phyloP scores from a whole-genome alignment of 2,329 filamentous ascomycete species.

The Macrophomina phaseolina region DNA sequence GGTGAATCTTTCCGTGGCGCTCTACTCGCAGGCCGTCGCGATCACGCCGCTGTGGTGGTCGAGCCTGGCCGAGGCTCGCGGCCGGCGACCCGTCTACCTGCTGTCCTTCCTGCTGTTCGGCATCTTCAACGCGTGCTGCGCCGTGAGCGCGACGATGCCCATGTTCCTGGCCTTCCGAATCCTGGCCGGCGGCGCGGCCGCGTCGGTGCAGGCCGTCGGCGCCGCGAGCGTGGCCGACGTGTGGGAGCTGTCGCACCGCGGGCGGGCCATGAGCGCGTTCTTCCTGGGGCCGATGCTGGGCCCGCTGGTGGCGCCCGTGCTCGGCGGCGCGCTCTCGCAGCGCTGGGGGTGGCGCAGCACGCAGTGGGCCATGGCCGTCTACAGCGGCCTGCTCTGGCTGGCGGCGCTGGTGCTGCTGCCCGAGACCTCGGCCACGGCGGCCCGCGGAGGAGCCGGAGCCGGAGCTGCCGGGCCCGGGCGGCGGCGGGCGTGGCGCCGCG shows the following conservation, averaged over 20 bases:
- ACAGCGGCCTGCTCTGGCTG: constrained; percentile 40
- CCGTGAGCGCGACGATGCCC: constrained; percentile 42
- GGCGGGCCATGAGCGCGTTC: constrained; percentile 46
- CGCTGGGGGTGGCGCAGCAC: constrained; percentile 46
- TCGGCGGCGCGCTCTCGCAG: constrained; percentile 43
- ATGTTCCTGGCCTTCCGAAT: constrained; percentile 46
- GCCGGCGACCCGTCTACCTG: constrained; percentile 45
- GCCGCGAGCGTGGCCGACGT: constrained; percentile 47
- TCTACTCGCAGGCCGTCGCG: constrained; percentile 50
- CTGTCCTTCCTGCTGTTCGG: constrained; percentile 42
- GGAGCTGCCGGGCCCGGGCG: constrained; percentile 27
- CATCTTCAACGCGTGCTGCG: constrained; percentile 41
- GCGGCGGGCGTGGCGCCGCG: constrained; percentile 41
- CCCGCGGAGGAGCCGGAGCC: constrained; percentile 5
- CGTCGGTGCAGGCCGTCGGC: constrained; percentile 46
- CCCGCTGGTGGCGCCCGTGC: constrained; percentile 45
- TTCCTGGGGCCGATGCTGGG: constrained; percentile 48
- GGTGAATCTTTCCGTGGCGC: constrained; percentile 34
- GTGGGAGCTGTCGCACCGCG: constrained; percentile 45
- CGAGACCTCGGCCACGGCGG: constrained; percentile 35
- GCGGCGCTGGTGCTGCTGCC: constrained; percentile 43
- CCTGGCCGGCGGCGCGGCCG: constrained; percentile 44
- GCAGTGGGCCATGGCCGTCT: constrained; percentile 47
- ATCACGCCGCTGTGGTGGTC: constrained; percentile 51
- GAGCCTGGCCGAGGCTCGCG: constrained; percentile 44